A percentile compares a stretch with the other conserved stretches of the same genome.
phyloP scores from a whole-genome alignment of 2,329 filamentous ascomycete species.

The Phaeosphaeriaceae sp. region DNA sequence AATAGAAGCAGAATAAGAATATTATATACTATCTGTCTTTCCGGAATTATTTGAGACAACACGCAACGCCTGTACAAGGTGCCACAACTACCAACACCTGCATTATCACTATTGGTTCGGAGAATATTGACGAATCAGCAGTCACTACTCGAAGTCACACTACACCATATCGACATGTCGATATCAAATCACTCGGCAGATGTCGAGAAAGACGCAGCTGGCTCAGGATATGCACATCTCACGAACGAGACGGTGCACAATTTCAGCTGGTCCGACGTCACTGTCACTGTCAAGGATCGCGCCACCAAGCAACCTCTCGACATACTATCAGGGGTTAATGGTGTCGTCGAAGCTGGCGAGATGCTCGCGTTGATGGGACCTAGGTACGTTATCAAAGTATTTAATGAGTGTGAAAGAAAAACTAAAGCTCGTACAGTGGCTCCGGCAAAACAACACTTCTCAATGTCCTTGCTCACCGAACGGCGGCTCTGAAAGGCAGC shows the following conservation, averaged over 20 bases:
- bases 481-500: constrained; percentile 60
- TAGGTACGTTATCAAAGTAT: constrained; percentile 46
- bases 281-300: constrained; percentile 76
- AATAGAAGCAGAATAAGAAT: neutral
- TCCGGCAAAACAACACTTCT: constrained; percentile 85
- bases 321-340: constrained; percentile 70
- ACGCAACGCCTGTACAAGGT: neutral
- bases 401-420: neutral
- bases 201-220: constrained; percentile 55
- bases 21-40: neutral
- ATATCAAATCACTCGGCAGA: constrained; percentile 34
- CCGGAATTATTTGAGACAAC: neutral
- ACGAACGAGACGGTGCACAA: constrained; percentile 69
- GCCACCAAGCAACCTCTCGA: constrained; percentile 68
- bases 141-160: neutral
- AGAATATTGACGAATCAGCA: neutral
- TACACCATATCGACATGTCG: constrained; percentile 16
- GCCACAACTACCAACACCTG: neutral
- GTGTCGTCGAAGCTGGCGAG: constrained; percentile 73
- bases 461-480: constrained; percentile 75
- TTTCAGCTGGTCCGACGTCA: constrained; percentile 72
- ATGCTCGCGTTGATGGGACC: constrained; percentile 85
- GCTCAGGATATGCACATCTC: constrained; percentile 60
- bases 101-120: neutral
- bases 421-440: constrained; percentile 43